Evolutionary conservation across 106 monocot genomes (phyloP).

Genomic region (Apostasia ramifera): DNA sequence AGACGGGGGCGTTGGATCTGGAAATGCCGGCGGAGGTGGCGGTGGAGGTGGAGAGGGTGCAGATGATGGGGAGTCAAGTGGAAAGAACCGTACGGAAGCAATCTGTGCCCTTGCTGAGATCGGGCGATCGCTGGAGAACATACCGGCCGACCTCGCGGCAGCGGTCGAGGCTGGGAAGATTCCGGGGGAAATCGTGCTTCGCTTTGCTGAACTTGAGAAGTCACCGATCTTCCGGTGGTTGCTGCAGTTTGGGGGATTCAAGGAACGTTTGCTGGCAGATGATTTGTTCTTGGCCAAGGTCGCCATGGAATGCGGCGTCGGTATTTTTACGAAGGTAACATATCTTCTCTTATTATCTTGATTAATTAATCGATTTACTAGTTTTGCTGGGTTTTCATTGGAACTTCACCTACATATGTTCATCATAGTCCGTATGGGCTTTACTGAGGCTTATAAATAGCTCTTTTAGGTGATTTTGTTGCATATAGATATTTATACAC

Average conservation of each 20-base stretch:
- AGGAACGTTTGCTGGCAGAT: conserved; percentile 73
- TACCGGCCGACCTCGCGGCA: conserved; percentile 57
- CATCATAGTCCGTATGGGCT: no score
- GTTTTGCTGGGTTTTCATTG: not conserved
- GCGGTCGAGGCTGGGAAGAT: conserved; percentile 54
- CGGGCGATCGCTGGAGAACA: conserved; percentile 45
- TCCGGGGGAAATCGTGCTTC: conserved; percentile 38
- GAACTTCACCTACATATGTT: not conserved
- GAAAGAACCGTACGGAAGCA: conserved; percentile 50
- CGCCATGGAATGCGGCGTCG: conserved; percentile 78
- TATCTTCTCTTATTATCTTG: not conserved
- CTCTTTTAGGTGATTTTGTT: no score
- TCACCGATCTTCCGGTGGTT: conserved; percentile 66
- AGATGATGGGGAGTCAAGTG: conserved; percentile 22
- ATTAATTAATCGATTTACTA: not conserved
- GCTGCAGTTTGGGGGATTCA: conserved; percentile 69
- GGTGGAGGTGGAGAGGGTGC: conserved; percentile 15
- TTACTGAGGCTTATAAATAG: no score
- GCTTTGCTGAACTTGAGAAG: conserved; percentile 54
- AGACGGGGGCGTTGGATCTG: conserved; percentile 4
- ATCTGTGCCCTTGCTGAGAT: conserved; percentile 41
- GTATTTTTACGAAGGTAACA: conserved; percentile 71
- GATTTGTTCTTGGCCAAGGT: conserved; percentile 81
- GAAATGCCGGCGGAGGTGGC: conserved; percentile 17
- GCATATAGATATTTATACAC: no score